Percentiles rank a stretch among this genome's conserved stretches.
These are phyloP conservation scores for Trifolium pratense DNA, from an alignment of 306 rosid species.

Conservation along the genomic window DNA sequence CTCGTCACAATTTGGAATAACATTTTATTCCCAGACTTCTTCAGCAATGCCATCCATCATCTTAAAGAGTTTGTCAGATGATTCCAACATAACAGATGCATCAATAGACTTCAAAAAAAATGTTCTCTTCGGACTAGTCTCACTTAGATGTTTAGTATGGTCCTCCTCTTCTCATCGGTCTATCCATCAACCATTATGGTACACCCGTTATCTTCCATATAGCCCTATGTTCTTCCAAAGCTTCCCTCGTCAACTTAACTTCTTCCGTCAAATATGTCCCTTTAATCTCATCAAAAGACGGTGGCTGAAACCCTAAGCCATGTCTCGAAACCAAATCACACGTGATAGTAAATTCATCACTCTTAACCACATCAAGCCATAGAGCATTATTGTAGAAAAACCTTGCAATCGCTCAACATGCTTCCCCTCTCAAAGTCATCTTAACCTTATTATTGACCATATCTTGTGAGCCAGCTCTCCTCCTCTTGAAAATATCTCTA, in stretches of 20 bases:
- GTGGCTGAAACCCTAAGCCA: constrained; percentile 7
- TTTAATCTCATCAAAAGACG: background rate
- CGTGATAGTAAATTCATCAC: background rate
- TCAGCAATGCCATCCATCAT: background rate
- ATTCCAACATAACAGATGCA: background rate
- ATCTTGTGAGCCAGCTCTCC: background rate
- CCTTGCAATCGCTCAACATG: background rate
- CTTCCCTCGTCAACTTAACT: background rate
- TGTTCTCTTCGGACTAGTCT: background rate
- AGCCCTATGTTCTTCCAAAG: constrained; percentile 3
- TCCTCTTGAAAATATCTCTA: background rate
- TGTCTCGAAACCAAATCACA: constrained; percentile 16
- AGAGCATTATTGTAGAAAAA: constrained; percentile 8
- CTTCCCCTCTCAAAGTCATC: constrained; percentile 6
- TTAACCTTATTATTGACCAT: background rate
- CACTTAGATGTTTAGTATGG: background rate
- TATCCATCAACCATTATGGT: background rate
- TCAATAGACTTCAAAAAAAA: background rate
- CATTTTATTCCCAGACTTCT: background rate
- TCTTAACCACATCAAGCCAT: background rate
- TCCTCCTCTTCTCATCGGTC: background rate
- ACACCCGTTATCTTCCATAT: background rate
- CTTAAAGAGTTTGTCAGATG: background rate
- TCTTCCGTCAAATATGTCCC: background rate
- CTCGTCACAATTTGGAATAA: background rate